phyloP scores from a whole-genome alignment of 1,284 basidiomycete species.

The Cutaneotrichosporon daszewskae region DNA sequence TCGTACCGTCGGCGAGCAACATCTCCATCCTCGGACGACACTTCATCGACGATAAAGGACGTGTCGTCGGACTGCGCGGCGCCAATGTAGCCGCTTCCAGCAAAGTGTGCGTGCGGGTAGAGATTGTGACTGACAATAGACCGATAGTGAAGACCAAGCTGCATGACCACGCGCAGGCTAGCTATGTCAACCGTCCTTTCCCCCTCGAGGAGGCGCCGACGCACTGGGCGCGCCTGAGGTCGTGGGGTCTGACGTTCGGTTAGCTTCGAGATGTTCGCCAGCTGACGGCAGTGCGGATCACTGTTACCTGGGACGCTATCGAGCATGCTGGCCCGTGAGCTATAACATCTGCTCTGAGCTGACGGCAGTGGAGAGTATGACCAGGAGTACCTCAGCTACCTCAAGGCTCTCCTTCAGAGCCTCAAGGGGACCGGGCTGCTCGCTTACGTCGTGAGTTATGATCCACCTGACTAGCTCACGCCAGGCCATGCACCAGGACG shows the following conservation, averaged over 20 bases:
- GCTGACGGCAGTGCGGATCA: slow-evolving; percentile 62
- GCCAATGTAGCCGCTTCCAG: slow-evolving; percentile 75
- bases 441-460: slow-evolving; percentile 74
- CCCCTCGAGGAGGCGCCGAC: slow-evolving; percentile 74
- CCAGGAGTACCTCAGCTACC: slow-evolving; percentile 72
- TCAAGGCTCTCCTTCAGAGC: slow-evolving; percentile 65
- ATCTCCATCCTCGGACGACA: slow-evolving; percentile 55
- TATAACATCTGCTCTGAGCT: too few relatives aligned
- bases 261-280: slow-evolving; percentile 25
- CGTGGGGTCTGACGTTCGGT: slow-evolving; percentile 85
- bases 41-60: slow-evolving; percentile 68
- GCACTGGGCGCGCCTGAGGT: slow-evolving; percentile 68
- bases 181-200: slow-evolving; percentile 77
- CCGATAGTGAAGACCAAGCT: slow-evolving; percentile 5
- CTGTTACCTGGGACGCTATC: slow-evolving; percentile 93
- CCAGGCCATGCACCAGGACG: slow-evolving; percentile 83
- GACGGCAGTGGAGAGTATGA: slow-evolving; percentile 86
- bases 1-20: slow-evolving; percentile 12
- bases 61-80: slow-evolving; percentile 69
- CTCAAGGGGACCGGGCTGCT: slow-evolving; percentile 73
- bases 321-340: slow-evolving; percentile 87
- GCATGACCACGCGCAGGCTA: slow-evolving; percentile 55
- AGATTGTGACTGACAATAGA: neutral
- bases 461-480: too few relatives aligned
- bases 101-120: slow-evolving; percentile 61